Conservation (phyloP, 2,329 filamentous ascomycete species). For the Alternaria gansuensis region DNA sequence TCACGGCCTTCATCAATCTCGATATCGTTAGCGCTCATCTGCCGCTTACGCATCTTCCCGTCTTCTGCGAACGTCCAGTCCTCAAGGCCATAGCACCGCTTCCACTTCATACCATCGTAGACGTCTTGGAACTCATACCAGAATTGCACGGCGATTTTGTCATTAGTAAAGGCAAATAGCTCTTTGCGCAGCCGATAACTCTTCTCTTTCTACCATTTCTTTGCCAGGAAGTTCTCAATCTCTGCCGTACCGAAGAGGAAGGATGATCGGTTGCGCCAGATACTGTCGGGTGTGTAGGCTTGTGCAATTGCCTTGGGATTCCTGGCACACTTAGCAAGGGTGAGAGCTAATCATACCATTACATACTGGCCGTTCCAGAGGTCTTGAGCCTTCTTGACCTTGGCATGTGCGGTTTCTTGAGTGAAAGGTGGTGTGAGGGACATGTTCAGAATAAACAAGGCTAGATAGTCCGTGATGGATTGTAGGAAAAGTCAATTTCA, state of each 20-base stretch:
- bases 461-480: not conserved
- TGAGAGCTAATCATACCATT: not conserved
- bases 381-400: slow-evolving; percentile 85
- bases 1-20: slow-evolving; percentile 63
- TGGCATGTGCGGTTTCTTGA: slow-evolving; percentile 72
- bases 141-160: slow-evolving; percentile 87
- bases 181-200: slow-evolving; percentile 82
- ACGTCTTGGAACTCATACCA: slow-evolving; percentile 85
- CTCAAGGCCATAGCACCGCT: slow-evolving; percentile 81
- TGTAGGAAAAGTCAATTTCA: not conserved
- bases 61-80: slow-evolving; percentile 79
- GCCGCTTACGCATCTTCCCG: slow-evolving; percentile 75
- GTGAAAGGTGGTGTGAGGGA: slow-evolving; percentile 75
- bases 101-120: slow-evolving; percentile 70
- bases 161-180: slow-evolving; percentile 76
- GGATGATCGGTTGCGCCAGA: slow-evolving; percentile 79
- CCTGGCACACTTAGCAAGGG: slow-evolving; percentile 53
- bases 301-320: slow-evolving; percentile 71
- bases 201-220: slow-evolving; percentile 78
- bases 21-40: slow-evolving; percentile 80
- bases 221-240: slow-evolving; percentile 72
- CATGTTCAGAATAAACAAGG: slow-evolving; percentile 41
- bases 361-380: slow-evolving; percentile 79
- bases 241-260: slow-evolving; percentile 75
- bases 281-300: slow-evolving; percentile 77